Base-by-base conservation (phyloP, 306 rosid species). In the Lathyrus sativus region DNA sequence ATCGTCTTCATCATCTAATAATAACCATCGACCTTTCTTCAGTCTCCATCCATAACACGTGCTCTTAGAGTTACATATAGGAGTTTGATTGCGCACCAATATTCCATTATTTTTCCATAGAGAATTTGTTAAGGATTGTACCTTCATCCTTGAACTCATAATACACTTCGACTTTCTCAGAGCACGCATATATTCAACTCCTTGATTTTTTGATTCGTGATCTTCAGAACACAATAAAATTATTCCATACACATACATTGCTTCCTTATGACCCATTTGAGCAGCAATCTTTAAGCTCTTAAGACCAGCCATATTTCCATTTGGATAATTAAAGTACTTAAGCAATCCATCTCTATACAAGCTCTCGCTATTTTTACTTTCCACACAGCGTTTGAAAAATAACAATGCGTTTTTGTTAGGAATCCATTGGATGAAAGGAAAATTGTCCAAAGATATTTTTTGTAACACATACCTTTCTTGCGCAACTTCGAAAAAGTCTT, bases 21-120 rank as follows among this genome's bases (percentile, higher is more conserved):
- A 57, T 14, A 0, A 0, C 77, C 77, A 70, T 9, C 3, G 6
- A 10, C 62, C 72, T 5, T 28, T 12, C 14, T 59, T 58, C 7
- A 29, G 0, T 4, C 69, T 38, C 80, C 80, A 62, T 5, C 76
- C 60, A 3, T 39, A 59, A 29, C 84, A 79, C 3, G 28, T 65
- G 45, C 2, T 44, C 10, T 35, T 58, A 19, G 0, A n/a, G 0
- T 17, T 31, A 22, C 78, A 75, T 0, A 70, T 3, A 12, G 39
- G 11, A 0, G 19, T 18, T 0, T 37, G 1, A 2, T 11, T 15
- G 0, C 1, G 29, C 15, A 12, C 37, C 11, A 56, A 2, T 13
- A 26, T 13, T 7, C 24, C 7, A 13, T 61, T 55, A 0, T 48
- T 18, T 11, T 1, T 9, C 85, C 80, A 74, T 61, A 59, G 5